Percentiles rank a stretch among this genome's conserved stretches.
phyloP scores from a whole-genome alignment of 352 stramenopile genomes.

The Blastocystis sp. region DNA sequence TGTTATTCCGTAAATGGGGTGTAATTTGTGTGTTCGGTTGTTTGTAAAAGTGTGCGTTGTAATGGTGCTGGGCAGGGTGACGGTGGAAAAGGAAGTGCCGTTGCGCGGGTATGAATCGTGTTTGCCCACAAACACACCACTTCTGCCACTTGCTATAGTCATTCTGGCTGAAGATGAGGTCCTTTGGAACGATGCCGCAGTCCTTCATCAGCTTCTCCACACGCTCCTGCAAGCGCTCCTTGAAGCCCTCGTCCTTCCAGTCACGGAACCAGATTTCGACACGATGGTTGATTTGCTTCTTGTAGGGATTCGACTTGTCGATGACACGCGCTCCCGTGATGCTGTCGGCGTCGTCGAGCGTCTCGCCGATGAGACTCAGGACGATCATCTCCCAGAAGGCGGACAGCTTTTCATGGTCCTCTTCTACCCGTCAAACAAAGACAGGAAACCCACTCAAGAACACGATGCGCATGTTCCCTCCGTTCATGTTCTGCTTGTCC shows the following conservation, averaged over 20 bases:
- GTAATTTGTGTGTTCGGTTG: no score
- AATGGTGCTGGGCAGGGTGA: no score
- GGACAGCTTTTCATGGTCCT: conserved; percentile 81
- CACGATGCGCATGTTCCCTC: conserved; percentile 78
- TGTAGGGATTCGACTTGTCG: conserved; percentile 79
- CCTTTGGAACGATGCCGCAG: background rate
- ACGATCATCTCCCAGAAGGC: conserved; percentile 86
- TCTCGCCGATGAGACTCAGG: conserved; percentile 85
- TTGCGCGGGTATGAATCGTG: no score
- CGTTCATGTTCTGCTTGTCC: conserved; percentile 86
- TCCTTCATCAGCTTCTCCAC: conserved; percentile 28
- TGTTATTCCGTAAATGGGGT: no score
- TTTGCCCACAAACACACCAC: conserved; percentile 17
- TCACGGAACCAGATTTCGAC: conserved; percentile 71
- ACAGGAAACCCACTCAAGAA: conserved; percentile 18
- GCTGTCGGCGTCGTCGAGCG: conserved; percentile 83
- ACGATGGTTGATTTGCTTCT: conserved; percentile 67
- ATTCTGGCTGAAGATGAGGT: conserved; percentile 32
- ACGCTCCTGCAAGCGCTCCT: conserved; percentile 7
- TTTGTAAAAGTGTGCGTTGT: no score
- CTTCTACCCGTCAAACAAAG: conserved; percentile 77
- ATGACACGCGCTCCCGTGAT: conserved; percentile 86
- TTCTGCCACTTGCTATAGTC: conserved; percentile 52
- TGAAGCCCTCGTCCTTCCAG: conserved; percentile 56
- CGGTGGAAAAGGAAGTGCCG: no score